A percentile compares a stretch with the other conserved stretches of the same genome.
Evolutionary conservation across 1,284 basidiomycete species (phyloP).

Genomic region (Ganoderma multipileum): DNA sequence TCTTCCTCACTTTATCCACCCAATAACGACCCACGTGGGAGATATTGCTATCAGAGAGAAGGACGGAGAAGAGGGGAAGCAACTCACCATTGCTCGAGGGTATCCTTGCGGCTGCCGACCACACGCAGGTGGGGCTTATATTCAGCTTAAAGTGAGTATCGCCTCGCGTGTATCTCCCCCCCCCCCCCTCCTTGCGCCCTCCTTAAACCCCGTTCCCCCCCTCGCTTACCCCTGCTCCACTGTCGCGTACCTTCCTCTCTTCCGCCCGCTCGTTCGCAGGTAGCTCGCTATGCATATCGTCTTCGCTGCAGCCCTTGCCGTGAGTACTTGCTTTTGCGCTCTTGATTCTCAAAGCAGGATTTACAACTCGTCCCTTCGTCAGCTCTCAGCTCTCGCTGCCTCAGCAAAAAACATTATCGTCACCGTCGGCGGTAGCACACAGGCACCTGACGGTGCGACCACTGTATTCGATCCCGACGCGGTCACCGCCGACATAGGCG

Average conservation of each 20-base stretch:
- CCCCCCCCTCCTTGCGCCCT: neutral
- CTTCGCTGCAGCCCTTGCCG: slow-evolving; percentile 26
- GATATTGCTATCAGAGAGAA: neutral
- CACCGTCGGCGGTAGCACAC: slow-evolving; percentile 54
- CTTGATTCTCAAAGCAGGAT: neutral
- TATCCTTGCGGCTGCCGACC: neutral
- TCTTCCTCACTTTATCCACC: neutral
- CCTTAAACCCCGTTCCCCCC: neutral
- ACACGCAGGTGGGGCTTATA: neutral
- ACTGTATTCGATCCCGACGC: slow-evolving; percentile 54
- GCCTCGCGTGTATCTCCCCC: neutral
- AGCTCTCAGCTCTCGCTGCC: slow-evolving; percentile 32
- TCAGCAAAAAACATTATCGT: slow-evolving; percentile 49
- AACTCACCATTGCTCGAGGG: neutral
- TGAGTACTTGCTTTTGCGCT: slow-evolving; percentile 23
- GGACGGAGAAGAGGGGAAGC: neutral
- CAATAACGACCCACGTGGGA: neutral
- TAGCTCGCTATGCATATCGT: slow-evolving; percentile 30
- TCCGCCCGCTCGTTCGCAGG: slow-evolving; percentile 8
- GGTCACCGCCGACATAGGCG: slow-evolving; percentile 53
- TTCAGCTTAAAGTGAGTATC: neutral
- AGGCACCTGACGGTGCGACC: slow-evolving; percentile 45
- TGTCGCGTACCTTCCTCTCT: slow-evolving; percentile 11
- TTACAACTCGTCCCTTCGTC: neutral
- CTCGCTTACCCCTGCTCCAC: neutral